Evolutionary conservation across 208 protist genomes (phyloP).

Genomic region (Trypanosoma avium): DNA sequence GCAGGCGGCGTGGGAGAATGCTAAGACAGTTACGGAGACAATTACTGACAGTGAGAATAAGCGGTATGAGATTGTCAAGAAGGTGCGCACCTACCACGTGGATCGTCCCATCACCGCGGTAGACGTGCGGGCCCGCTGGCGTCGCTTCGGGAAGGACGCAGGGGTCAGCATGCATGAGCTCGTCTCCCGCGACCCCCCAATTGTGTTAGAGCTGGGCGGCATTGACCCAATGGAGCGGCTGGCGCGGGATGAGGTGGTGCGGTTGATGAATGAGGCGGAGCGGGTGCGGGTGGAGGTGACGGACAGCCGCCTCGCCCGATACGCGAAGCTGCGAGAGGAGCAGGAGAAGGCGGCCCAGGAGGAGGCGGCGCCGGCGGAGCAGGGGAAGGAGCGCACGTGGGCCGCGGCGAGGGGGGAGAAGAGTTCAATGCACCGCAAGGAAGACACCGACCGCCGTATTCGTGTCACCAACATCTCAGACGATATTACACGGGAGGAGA

Average conservation of each 20-base stretch:
- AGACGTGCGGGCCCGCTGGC: conserved; percentile 56
- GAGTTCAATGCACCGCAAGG: conserved; percentile 31
- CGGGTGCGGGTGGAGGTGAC: conserved; percentile 50
- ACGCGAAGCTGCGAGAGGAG: conserved; percentile 37
- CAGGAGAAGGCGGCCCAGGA: conserved; percentile 28
- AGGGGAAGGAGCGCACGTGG: conserved; percentile 45
- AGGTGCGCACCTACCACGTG: conserved; percentile 62
- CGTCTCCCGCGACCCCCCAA: conserved; percentile 61
- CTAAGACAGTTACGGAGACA: conserved; percentile 34
- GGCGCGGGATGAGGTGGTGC: conserved; percentile 72
- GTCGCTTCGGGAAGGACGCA: conserved; percentile 62
- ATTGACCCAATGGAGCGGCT: conserved; percentile 74
- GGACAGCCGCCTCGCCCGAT: conserved; percentile 55
- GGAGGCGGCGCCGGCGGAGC: conserved; percentile 18
- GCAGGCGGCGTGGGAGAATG: conserved; percentile 59
- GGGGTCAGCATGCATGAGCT: conserved; percentile 32
- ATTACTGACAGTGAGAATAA: conserved; percentile 54
- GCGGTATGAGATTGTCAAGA: conserved; percentile 63
- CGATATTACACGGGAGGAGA: conserved; percentile 75
- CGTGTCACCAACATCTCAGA: conserved; percentile 85
- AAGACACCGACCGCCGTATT: conserved; percentile 48
- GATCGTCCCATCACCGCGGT: conserved; percentile 43
- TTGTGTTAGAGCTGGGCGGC: conserved; percentile 76
- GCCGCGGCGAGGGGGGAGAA: conserved; percentile 29
- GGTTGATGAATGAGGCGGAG: conserved; percentile 65